Percentiles rank a stretch among this genome's conserved stretches.
Conservation (phyloP, 139 green algal species). For the Chlamydomonas schloesseri region DNA sequence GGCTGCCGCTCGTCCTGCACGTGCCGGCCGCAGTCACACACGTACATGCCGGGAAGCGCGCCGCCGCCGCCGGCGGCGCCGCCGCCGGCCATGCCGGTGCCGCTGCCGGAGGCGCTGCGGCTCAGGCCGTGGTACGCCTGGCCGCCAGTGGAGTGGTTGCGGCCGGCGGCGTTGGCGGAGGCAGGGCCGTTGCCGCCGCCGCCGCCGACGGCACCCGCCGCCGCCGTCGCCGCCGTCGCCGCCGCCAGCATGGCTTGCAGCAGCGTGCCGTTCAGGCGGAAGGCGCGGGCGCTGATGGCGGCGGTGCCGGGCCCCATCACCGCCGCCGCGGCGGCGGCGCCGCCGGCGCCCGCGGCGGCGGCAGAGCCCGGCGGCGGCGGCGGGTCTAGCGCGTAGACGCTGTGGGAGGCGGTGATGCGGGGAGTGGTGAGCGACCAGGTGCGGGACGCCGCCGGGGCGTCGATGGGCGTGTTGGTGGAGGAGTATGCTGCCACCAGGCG, state of each 20-base stretch:
- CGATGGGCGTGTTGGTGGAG: background rate
- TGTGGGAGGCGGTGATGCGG: background rate
- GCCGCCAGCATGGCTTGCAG: slow-evolving; percentile 4
- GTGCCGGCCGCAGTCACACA: slow-evolving; percentile 10
- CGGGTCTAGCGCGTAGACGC: background rate
- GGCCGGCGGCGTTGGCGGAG: background rate
- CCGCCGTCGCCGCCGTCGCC: background rate
- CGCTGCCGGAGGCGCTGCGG: background rate
- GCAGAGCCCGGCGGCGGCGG: background rate
- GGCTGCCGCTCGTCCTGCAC: slow-evolving; percentile 20
- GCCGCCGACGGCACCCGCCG: background rate
- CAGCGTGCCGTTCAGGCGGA: slow-evolving; percentile 9
- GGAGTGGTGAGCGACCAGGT: background rate
- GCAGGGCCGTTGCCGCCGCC: background rate
- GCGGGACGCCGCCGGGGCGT: background rate
- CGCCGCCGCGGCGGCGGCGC: background rate
- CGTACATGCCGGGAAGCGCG: background rate
- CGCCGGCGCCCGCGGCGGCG: background rate
- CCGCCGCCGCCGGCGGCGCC: background rate
- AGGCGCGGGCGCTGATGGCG: background rate
- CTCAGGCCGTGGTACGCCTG: background rate
- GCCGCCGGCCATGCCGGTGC: background rate
- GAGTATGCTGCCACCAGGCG: background rate
- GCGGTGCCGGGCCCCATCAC: background rate
- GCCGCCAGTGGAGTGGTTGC: background rate